Evolutionary conservation across 805 yeast genomes (phyloP).

Genomic region (Candida gorgasii): DNA sequence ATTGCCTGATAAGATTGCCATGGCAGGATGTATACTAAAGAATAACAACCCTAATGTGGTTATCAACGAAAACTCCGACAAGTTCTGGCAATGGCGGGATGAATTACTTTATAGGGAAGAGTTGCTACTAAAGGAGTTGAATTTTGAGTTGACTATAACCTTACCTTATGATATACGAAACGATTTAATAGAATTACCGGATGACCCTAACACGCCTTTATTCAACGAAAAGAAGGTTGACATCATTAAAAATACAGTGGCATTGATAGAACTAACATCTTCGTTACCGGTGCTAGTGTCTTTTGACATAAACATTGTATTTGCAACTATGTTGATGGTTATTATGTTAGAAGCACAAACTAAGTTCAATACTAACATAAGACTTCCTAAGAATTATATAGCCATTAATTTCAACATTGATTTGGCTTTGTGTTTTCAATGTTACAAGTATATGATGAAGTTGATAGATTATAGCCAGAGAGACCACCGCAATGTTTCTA

Average conservation of each 20-base stretch:
- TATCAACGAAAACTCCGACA: slow-evolving; percentile 40
- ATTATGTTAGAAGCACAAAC: slow-evolving; percentile 22
- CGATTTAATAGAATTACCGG: slow-evolving; percentile 7
- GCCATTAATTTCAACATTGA: slow-evolving; percentile 17
- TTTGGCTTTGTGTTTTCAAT: slow-evolving; percentile 20
- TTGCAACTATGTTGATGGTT: slow-evolving; percentile 29
- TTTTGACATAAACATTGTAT: slow-evolving; percentile 33
- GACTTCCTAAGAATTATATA: slow-evolving; percentile 24
- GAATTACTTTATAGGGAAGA: slow-evolving; percentile 45
- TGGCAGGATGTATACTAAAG: slow-evolving; percentile 36
- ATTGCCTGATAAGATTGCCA: slow-evolving; percentile 45
- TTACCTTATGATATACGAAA: slow-evolving; percentile 39
- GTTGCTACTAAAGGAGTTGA: slow-evolving; percentile 36
- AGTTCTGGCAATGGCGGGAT: slow-evolving; percentile 48
- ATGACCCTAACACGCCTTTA: slow-evolving; percentile 3
- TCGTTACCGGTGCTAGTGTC: slow-evolving; percentile 39
- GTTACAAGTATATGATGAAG: slow-evolving; percentile 27
- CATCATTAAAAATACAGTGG: slow-evolving; percentile 27
- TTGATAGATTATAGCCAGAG: slow-evolving; percentile 23
- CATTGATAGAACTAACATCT: slow-evolving; percentile 39
- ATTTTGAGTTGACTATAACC: slow-evolving; percentile 40
- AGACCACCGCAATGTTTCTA: slow-evolving; percentile 26
- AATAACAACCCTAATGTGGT: slow-evolving; percentile 30
- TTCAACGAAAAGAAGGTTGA: slow-evolving; percentile 20
- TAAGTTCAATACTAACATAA: slow-evolving; percentile 17